Conservation (phyloP, 139 green algal species). For the Chlamydomonas eustigma region DNA sequence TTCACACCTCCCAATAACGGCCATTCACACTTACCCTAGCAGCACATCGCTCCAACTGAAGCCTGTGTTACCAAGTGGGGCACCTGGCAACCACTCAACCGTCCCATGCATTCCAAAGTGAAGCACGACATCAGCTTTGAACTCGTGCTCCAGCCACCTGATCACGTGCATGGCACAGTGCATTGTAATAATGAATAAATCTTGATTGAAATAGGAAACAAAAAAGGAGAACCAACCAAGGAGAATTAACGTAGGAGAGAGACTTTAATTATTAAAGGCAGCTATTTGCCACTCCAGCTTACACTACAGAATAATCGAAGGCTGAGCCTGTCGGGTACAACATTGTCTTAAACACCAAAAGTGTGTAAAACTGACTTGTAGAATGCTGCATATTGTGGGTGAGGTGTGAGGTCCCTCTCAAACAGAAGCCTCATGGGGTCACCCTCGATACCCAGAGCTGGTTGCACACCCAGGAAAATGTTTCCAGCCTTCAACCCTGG, state of each 20-base stretch:
- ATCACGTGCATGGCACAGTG: not conserved
- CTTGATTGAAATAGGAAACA: not conserved
- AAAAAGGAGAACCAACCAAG: not conserved
- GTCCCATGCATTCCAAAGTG: constrained; percentile 99
- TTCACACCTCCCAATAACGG: not conserved
- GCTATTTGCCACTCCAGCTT: too few species aligned
- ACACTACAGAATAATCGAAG: too few species aligned
- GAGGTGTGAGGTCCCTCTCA: constrained; percentile 94
- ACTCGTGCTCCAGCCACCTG: constrained; percentile 45
- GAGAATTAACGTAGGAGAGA: too few species aligned
- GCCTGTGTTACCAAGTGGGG: constrained; percentile 68
- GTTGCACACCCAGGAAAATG: constrained; percentile 91
- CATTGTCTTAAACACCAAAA: too few species aligned
- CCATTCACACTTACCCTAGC: constrained; percentile 38
- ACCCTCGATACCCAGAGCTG: constrained; percentile 90
- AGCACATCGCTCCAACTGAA: constrained; percentile 64
- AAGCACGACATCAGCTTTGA: constrained; percentile 81
- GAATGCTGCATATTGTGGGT: constrained; percentile 93
- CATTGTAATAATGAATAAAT: too few species aligned
- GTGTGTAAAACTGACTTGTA: constrained; percentile 95
- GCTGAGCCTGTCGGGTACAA: too few species aligned
- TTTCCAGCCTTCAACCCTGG: constrained; percentile 83
- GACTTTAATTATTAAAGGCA: too few species aligned
- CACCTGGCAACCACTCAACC: constrained; percentile 93
- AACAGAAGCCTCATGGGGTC: constrained; percentile 99